Base-by-base conservation (phyloP, 2,329 filamentous ascomycete species). In the Leptographium flavum region DNA sequence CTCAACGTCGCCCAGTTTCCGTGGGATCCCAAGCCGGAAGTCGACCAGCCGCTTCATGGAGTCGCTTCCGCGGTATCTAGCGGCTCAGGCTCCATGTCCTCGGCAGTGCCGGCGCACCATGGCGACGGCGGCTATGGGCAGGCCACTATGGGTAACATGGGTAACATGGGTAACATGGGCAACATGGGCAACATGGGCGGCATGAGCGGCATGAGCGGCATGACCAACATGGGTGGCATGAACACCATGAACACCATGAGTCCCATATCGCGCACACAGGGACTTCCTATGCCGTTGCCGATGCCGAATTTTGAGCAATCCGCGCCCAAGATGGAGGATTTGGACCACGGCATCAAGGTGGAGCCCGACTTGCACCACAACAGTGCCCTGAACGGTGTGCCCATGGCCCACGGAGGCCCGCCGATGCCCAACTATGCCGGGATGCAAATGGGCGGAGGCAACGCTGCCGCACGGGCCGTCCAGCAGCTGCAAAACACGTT, bases 1-100 rank as follows among this genome's bases (percentile, higher is more conserved):
- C 79, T 93, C 53, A 79, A 83, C 53, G 82, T 96, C 50, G 92
- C 92, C 48, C 70, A 76, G 47, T 95, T 96, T 60, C 90, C 92
- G 11, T 98, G 92, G 92, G 92, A 98, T 59, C 90, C 92, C 37
- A 81, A 83, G 58, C 81, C 83, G 42, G 80, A 83, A 43, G 73
- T 66, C 54, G 55, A 43, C 62, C 47, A 58, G 66, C 46, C 19
- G 15, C n/a, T 11, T 11, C n/a, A 17, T 23, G 21, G 19, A 32
- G 2, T 35, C 19, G 33, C 25, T n/a, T 7, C 30, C 10, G 14
- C 30, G 2, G 13, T 21, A 11, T 38, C n/a, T n/a, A 40, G 31
- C 14, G 19, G 30, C 13, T 21, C 40, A 6, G 42, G 28, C 2
- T 30, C 57, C 47, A 39, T 56, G 38, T 46, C 51, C 47, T 45